These are phyloP conservation scores for Curvularia hawaiiensis DNA, from an alignment of 2,329 filamentous ascomycete genomes.

Conservation along the genomic window DNA sequence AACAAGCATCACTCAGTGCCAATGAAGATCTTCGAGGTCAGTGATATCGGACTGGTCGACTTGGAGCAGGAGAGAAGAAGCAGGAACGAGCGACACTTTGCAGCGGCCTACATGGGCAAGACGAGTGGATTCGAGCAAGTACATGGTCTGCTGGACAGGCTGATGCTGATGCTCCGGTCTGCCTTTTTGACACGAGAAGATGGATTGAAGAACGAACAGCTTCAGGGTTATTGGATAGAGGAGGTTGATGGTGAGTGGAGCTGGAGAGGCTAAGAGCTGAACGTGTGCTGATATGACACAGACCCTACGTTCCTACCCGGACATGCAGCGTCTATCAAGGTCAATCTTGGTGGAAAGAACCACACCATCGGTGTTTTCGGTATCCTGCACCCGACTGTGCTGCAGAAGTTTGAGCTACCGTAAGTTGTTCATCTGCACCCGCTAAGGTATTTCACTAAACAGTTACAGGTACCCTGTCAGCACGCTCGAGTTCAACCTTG, in stretches of 20 bases:
- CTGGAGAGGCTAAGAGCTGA: neutral
- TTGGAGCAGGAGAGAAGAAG: conserved; percentile 77
- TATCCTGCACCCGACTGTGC: conserved; percentile 88
- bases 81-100: conserved; percentile 92
- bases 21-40: conserved; percentile 90
- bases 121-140: conserved; percentile 94
- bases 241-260: conserved; percentile 72
- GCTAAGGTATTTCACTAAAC: conserved; percentile 21
- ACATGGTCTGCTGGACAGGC: conserved; percentile 88
- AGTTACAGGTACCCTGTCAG: conserved; percentile 79
- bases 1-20: conserved; percentile 89
- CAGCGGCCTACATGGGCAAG: conserved; percentile 95
- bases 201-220: conserved; percentile 60
- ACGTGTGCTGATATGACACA: conserved; percentile 34
- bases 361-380: conserved; percentile 86
- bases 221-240: conserved; percentile 87
- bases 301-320: conserved; percentile 90
- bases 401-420: conserved; percentile 92
- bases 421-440: conserved; percentile 49
- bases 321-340: conserved; percentile 82
- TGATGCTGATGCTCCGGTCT: conserved; percentile 89
- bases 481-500: conserved; percentile 91
- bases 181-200: conserved; percentile 80
- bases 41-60: conserved; percentile 93
- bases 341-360: conserved; percentile 75